Conservation (phyloP, 805 yeast species). For the Starmera amethionina region DNA sequence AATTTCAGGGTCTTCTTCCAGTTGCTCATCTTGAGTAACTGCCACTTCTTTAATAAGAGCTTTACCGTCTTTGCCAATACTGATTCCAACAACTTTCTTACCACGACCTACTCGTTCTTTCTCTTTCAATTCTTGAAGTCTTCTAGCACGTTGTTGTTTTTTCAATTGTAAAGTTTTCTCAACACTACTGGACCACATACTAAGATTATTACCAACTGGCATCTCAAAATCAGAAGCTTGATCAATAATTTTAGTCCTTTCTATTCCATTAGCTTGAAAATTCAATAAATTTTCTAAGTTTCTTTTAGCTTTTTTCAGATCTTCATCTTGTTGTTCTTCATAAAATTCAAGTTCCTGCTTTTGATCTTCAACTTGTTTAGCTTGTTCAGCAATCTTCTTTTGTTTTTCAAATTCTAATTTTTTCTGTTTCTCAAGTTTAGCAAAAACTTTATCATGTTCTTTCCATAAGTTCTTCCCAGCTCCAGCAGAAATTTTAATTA, state of each 20-base stretch:
- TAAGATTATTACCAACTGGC: conserved; percentile 39
- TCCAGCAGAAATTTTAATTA: conserved; percentile 42
- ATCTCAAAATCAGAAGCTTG: conserved; percentile 83
- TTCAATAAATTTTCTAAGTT: conserved; percentile 63
- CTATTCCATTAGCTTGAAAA: conserved; percentile 81
- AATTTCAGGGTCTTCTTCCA: conserved; percentile 22
- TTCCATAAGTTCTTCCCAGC: conserved; percentile 58
- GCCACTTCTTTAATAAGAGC: conserved; percentile 49
- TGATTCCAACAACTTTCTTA: conserved; percentile 64
- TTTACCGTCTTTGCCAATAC: conserved; percentile 67
- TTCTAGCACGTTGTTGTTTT: conserved; percentile 67
- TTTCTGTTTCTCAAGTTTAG: conserved; percentile 43
- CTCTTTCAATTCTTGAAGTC: conserved; percentile 53
- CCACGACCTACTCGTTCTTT: conserved; percentile 62
- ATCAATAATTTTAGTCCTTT: conserved; percentile 87
- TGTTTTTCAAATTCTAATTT: conserved; percentile 22
- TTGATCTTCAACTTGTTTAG: conserved; percentile 30
- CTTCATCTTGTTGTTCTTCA: conserved; percentile 38
- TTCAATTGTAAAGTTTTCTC: conserved; percentile 85
- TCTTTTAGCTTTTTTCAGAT: conserved; percentile 58
- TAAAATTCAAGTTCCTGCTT: conserved; percentile 34
- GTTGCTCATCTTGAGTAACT: conserved; percentile 19
- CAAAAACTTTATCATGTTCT: conserved; percentile 57
- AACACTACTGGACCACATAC: conserved; percentile 73
- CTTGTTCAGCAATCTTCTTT: conserved; percentile 25